Conservation (phyloP, 495 filamentous ascomycete species). For the Neurospora sp. region DNA sequence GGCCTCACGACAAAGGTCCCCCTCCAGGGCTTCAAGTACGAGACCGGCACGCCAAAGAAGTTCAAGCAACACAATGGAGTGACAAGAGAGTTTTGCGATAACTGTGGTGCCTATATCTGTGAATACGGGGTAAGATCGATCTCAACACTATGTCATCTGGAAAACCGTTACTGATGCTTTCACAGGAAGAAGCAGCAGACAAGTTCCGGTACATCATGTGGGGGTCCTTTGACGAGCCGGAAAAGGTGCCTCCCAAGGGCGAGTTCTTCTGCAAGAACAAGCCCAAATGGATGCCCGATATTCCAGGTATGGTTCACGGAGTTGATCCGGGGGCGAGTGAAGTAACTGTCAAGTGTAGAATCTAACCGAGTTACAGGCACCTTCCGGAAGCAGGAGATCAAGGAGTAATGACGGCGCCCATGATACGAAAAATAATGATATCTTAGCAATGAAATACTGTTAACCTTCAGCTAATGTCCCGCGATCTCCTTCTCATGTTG, state of each 20-base stretch:
- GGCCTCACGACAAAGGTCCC: constrained; percentile 53
- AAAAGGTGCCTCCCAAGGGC: constrained; percentile 51
- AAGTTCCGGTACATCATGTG: constrained; percentile 54
- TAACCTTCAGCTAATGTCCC: neutral
- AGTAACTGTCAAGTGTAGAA: neutral
- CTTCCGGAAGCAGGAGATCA: constrained; percentile 52
- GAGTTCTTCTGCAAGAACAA: constrained; percentile 57
- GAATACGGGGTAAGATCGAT: constrained; percentile 48
- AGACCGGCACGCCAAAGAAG: constrained; percentile 10
- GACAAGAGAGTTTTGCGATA: constrained; percentile 50
- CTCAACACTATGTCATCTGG: neutral
- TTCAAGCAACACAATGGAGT: constrained; percentile 20
- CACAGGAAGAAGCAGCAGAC: constrained; percentile 43
- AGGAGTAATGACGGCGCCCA: constrained; percentile 30
- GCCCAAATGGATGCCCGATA: constrained; percentile 54
- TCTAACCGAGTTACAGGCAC: constrained; percentile 26
- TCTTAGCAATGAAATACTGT: neutral
- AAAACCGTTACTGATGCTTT: neutral
- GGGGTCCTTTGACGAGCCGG: constrained; percentile 54
- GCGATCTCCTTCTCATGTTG: constrained; percentile 13
- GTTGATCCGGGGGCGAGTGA: neutral
- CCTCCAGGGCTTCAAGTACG: constrained; percentile 10
- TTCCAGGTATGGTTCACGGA: constrained; percentile 35
- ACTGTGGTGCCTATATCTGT: constrained; percentile 51
- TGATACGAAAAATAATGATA: neutral